Percentiles rank a stretch among this genome's conserved stretches.
phyloP scores from a whole-genome alignment of 2,329 filamentous ascomycete genomes.

The Coniella lustricola region DNA sequence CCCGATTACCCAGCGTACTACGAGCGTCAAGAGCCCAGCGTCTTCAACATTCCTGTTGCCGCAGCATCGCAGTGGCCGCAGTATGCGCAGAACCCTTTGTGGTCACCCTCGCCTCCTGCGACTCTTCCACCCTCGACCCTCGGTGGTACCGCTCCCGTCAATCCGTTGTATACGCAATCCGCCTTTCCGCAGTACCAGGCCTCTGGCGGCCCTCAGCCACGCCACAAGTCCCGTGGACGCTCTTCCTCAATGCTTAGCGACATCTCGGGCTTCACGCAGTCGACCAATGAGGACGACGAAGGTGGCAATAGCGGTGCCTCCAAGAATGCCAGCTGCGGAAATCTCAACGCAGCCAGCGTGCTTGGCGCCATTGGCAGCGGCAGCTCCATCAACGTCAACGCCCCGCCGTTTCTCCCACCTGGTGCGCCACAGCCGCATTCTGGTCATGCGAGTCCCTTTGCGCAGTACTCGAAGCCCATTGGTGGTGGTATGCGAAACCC shows the following conservation, averaged over 20 bases:
- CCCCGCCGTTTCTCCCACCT: constrained; percentile 17
- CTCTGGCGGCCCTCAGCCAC: constrained; percentile 27
- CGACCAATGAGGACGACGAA: constrained; percentile 45
- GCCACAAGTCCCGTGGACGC: constrained; percentile 44
- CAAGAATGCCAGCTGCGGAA: constrained; percentile 17
- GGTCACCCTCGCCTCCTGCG: constrained; percentile 12
- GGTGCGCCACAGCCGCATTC: constrained; percentile 9
- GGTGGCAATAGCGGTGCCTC: constrained; percentile 17
- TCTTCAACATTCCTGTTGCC: constrained; percentile 1
- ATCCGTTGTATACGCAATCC: constrained; percentile 28
- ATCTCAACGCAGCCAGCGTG: constrained; percentile 2
- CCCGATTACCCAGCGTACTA: constrained; percentile 30
- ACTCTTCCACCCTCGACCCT: constrained; percentile 9
- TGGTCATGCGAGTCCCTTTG: constrained; percentile 10
- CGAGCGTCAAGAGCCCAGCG: constrained; percentile 23
- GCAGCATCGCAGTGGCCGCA: constrained; percentile 15
- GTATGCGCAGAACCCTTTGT: constrained; percentile 12
- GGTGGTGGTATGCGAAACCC: constrained; percentile 15
- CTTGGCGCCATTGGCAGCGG: constrained; percentile 5
- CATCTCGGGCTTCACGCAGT: constrained; percentile 60
- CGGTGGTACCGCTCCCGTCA: constrained; percentile 24
- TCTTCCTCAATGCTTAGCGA: constrained; percentile 63
- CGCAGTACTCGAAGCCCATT: constrained; percentile 11
- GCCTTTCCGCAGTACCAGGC: constrained; percentile 27
- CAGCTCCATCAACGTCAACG: constrained; percentile 20